Evolutionary conservation across 441 rosid genomes (phyloP), one percentile per base, ranked within the genome.

Genomic region (Bruguiera hainesii): DNA sequence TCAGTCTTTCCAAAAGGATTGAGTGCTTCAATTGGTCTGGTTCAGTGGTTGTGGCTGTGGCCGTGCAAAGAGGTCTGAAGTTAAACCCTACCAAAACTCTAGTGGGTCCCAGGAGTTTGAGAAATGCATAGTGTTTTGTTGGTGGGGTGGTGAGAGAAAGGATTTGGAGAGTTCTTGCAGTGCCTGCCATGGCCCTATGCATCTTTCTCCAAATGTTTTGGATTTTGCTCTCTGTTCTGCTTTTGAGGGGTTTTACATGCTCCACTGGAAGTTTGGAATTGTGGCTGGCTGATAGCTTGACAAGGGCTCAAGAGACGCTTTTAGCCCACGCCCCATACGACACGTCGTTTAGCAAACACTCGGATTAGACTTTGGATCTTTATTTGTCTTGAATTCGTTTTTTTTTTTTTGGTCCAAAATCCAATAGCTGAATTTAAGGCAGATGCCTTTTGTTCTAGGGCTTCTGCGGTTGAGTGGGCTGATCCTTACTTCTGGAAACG

Each of bases 1-100:
- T 81, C 25, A 93, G 82, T 71, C 95, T 91, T 67, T 93, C 97
- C 2, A 93, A 83, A 58, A 93, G 84, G 67, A 93, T 82, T 30
- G 90, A 70, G 82, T 86, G 97, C 69, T 81, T 93, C 13, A 72
- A 49, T 51, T 84, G 79, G 30, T 85, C 97, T 9, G 83, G 84
- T 3, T 83, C 93, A 19, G 46, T 21, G 28, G 75, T 48, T 16
- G 73, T 19, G 60, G 29, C 6, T 7, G 76, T 8, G 29, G 60
- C 37, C 11, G 69, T 69, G 66, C 74, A 66, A 2, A 77, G 49
- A 52, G 89, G 84, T 60, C 55, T 69, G 26, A 60, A 56, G 85
- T 66, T 21, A 70, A 84, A 70, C 71, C 82, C 79, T 62, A 64
- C 76, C 23, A 75, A 78, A 79, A 87, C 75, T 83, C 89, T 74